Percentiles rank a stretch among this genome's conserved stretches.
Evolutionary conservation across 345 rosid species (phyloP).

Genomic region (Eucalyptus pauciflora): DNA sequence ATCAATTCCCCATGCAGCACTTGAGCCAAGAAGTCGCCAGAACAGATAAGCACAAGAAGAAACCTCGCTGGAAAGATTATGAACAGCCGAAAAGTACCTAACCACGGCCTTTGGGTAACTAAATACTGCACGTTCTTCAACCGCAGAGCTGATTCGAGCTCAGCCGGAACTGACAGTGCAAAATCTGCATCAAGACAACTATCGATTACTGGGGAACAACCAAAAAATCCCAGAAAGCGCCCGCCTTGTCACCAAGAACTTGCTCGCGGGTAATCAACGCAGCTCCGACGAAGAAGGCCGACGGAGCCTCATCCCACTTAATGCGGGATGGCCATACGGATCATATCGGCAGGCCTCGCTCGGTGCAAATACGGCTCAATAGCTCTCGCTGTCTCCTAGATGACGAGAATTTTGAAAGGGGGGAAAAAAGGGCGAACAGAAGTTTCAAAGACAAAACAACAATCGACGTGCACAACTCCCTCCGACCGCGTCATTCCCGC

Average conservation of each 20-base stretch:
- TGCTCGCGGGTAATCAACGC: not conserved
- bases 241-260: not conserved
- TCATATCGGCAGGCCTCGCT: not conserved
- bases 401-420: not conserved
- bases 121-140: slow-evolving; percentile 60
- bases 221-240: not conserved
- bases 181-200: slow-evolving; percentile 21
- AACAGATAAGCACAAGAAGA: not conserved
- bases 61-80: not conserved
- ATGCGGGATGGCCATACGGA: not conserved
- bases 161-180: slow-evolving; percentile 44
- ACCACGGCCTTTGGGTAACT: slow-evolving; percentile 83
- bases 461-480: not conserved
- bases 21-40: not conserved
- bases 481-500: not conserved
- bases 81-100: slow-evolving; percentile 35
- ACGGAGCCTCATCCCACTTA: not conserved
- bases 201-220: not conserved
- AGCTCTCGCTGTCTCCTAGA: not conserved
- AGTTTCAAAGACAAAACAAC: not conserved
- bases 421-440: not conserved
- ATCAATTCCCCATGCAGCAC: not conserved
- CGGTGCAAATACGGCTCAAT: not conserved
- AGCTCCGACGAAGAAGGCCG: not conserved
- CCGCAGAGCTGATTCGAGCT: slow-evolving; percentile 76